Conservation (phyloP, 2,329 filamentous ascomycete genomes). For the Ophiostoma sp. region DNA sequence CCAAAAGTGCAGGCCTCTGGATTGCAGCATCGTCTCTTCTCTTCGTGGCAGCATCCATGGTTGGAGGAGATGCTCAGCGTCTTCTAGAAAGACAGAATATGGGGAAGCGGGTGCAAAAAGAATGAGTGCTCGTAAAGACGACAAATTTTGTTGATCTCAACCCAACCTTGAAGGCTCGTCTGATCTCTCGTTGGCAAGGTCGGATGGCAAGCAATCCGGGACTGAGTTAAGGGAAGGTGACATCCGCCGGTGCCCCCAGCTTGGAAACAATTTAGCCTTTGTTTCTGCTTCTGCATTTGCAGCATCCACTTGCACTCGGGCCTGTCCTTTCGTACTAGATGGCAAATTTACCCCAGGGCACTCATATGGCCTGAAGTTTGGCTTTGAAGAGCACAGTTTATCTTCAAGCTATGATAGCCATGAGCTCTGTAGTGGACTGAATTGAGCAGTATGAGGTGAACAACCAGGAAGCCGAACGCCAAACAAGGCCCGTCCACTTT, state of each 20-base stretch:
- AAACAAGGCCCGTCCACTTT: neutral
- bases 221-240: neutral
- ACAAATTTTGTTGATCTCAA: neutral
- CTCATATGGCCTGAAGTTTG: neutral
- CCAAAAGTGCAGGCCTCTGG: neutral
- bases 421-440: neutral
- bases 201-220: conserved; percentile 7
- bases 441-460: neutral
- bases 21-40: neutral
- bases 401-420: too few species aligned
- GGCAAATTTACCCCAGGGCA: neutral
- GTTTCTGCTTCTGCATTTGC: neutral
- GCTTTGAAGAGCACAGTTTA: too few species aligned
- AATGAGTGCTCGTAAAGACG: neutral
- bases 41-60: neutral
- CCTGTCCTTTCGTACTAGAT: neutral
- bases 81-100: conserved; percentile 11
- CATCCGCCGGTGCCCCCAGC: neutral
- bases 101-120: neutral
- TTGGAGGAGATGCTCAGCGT: neutral
- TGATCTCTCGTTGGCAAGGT: neutral
- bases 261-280: conserved; percentile 5
- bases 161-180: neutral
- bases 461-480: neutral
- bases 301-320: neutral